phyloP scores from a whole-genome alignment of 768 basidiomycete species.

The Suillus subaureus region DNA sequence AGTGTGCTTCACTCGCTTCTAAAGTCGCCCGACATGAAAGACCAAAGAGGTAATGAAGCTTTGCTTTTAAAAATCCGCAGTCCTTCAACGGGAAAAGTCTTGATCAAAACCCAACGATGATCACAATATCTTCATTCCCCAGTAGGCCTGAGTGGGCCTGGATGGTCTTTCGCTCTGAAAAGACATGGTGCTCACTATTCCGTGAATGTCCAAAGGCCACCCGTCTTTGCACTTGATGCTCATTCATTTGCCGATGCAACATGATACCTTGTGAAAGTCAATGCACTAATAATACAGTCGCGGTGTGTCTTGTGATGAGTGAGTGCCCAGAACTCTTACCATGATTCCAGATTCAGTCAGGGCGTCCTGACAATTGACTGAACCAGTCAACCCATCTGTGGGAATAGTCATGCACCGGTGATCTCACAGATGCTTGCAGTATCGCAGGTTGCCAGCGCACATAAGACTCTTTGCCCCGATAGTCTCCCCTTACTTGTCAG shows the following conservation, averaged over 20 bases:
- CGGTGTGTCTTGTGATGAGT: not conserved
- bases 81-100: not conserved
- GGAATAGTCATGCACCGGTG: not conserved
- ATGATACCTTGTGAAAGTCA: not conserved
- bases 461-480: too few species aligned
- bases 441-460: too few species aligned
- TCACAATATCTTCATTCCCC: not conserved
- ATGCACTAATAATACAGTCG: not conserved
- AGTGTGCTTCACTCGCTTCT: not conserved
- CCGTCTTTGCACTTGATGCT: not conserved
- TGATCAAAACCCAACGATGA: not conserved
- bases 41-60: not conserved
- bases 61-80: conserved; percentile 1
- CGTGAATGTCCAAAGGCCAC: not conserved
- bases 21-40: not conserved
- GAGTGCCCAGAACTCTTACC: conserved; percentile 1
- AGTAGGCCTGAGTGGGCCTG: not conserved
- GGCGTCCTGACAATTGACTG: not conserved
- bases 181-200: not conserved
- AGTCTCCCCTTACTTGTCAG: too few species aligned
- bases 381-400: not conserved
- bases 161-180: not conserved
- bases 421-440: too few species aligned
- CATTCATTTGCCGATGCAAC: not conserved
- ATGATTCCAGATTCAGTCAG: not conserved